Evolutionary conservation across 306 rosid genomes (phyloP).

Genomic region (Cicer chorassanicum): DNA sequence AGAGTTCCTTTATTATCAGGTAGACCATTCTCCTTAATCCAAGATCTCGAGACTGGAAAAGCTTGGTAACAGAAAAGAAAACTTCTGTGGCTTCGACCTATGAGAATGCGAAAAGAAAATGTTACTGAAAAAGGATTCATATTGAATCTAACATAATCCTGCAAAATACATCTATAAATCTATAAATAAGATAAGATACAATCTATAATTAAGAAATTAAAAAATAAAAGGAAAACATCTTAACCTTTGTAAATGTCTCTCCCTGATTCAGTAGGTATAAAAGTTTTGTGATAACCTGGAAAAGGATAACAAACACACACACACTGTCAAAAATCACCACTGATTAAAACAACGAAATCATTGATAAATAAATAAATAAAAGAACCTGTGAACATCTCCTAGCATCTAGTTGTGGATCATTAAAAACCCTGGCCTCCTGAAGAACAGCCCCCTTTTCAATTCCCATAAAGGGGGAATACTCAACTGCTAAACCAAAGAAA

Average conservation of each 20-base stretch:
- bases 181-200: slow-evolving; percentile 2
- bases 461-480: slow-evolving; percentile 91
- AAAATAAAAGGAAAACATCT: slow-evolving; percentile 23
- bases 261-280: slow-evolving; percentile 93
- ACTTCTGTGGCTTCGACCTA: slow-evolving; percentile 98
- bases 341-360: slow-evolving; percentile 28
- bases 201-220: slow-evolving; percentile 1
- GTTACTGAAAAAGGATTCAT: slow-evolving; percentile 25
- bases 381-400: slow-evolving; percentile 97
- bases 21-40: slow-evolving; percentile 99
- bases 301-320: slow-evolving; percentile 32
- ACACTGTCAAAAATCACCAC: slow-evolving; percentile 37
- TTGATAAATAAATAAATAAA: neutral
- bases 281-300: slow-evolving; percentile 94
- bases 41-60: slow-evolving; percentile 92
- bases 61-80: slow-evolving; percentile 95
- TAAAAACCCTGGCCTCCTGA: slow-evolving; percentile 98
- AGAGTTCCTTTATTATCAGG: slow-evolving; percentile 90
- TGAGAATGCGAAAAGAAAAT: slow-evolving; percentile 40
- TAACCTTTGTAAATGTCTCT: slow-evolving; percentile 91
- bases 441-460: slow-evolving; percentile 97
- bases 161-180: neutral
- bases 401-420: slow-evolving; percentile 95
- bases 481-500: slow-evolving; percentile 53
- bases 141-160: slow-evolving; percentile 27